Percentiles rank a stretch among this genome's conserved stretches.
Evolutionary conservation across 768 basidiomycete species (phyloP).

Genomic region (Auriculariales sp.): DNA sequence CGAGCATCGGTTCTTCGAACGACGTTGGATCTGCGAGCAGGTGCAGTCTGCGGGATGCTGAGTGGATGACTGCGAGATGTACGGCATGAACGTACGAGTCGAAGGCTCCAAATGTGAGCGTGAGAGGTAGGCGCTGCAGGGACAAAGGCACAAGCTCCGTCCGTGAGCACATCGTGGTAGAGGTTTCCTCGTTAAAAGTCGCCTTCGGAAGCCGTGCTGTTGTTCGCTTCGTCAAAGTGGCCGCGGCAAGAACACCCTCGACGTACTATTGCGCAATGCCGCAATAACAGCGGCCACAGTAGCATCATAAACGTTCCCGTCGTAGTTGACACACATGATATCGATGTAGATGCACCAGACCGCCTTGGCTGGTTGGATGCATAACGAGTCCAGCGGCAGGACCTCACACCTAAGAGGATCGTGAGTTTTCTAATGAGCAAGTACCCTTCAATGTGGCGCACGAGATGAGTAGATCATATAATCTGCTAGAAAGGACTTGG

Average conservation of each 20-base stretch:
- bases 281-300: slow-evolving; percentile 76
- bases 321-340: slow-evolving; percentile 90
- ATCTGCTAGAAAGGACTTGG: slow-evolving; percentile 71
- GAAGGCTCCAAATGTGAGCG: slow-evolving; percentile 68
- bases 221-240: background rate
- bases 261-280: slow-evolving; percentile 73
- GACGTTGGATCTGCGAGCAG: slow-evolving; percentile 74
- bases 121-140: slow-evolving; percentile 30
- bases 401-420: slow-evolving; percentile 38
- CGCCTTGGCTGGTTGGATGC: slow-evolving; percentile 66
- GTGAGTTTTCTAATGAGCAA: background rate
- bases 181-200: slow-evolving; percentile 51
- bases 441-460: slow-evolving; percentile 21
- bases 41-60: slow-evolving; percentile 27
- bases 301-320: slow-evolving; percentile 91
- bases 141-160: slow-evolving; percentile 29
- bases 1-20: slow-evolving; percentile 80
- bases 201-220: slow-evolving; percentile 61
- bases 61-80: background rate
- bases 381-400: slow-evolving; percentile 51
- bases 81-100: slow-evolving; percentile 39
- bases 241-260: background rate
- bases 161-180: slow-evolving; percentile 47
- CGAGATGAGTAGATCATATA: slow-evolving; percentile 68
- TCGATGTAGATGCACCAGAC: slow-evolving; percentile 95